Percentiles rank a stretch among this genome's conserved stretches.
Conservation (phyloP, 345 rosid genomes). For the Gossypium stocksii region DNA sequence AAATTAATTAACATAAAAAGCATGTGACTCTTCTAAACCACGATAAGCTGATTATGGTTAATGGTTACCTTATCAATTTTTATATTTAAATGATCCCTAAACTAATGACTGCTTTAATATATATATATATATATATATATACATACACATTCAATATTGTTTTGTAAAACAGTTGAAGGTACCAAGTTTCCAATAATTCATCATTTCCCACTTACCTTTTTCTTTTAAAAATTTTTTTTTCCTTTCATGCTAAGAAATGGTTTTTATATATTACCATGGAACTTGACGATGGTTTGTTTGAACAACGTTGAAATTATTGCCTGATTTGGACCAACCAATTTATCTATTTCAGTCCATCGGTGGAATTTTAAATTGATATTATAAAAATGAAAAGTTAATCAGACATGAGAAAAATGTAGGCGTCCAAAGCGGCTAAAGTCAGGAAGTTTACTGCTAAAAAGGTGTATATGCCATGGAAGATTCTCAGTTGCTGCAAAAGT, state of each 20-base stretch:
- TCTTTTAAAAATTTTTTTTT: too few relatives aligned
- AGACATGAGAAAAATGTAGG: neutral
- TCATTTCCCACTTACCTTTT: neutral
- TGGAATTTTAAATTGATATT: neutral
- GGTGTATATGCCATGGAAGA: constrained; percentile 4
- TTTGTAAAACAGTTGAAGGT: neutral
- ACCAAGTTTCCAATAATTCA: neutral
- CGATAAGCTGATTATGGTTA: neutral
- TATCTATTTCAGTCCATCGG: neutral
- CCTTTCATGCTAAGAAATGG: neutral
- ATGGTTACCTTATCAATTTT: neutral
- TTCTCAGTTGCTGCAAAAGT: neutral
- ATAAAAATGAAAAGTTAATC: neutral
- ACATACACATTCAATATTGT: neutral
- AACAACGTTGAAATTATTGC: neutral
- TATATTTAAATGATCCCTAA: neutral
- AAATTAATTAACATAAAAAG: neutral
- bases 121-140: neutral
- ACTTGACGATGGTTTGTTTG: neutral
- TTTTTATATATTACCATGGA: neutral
- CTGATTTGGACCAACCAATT: neutral
- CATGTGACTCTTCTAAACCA: neutral
- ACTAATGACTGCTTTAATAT: neutral
- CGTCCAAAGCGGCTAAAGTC: neutral
- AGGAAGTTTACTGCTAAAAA: neutral